phyloP scores from a whole-genome alignment of 1,284 basidiomycete genomes.

The Sporisorium graminicola region DNA sequence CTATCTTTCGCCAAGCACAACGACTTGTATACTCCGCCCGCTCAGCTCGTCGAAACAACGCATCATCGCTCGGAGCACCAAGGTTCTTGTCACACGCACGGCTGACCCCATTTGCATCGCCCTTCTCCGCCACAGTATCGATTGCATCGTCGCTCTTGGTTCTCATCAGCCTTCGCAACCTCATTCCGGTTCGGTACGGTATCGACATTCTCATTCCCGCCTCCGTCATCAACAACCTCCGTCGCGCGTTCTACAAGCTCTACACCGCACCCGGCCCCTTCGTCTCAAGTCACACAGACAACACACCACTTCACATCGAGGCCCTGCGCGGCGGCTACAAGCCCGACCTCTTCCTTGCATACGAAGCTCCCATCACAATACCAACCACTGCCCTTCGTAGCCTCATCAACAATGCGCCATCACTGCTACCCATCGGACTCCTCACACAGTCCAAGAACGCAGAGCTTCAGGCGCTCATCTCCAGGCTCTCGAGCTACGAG shows the following conservation, averaged over 20 bases:
- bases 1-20: slow-evolving; percentile 31
- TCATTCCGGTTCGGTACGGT: slow-evolving; percentile 34
- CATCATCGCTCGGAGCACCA: slow-evolving; percentile 10
- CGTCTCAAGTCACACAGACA: not conserved
- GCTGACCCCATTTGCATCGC: slow-evolving; percentile 33
- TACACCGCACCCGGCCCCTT: slow-evolving; percentile 20
- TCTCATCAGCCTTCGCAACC: slow-evolving; percentile 34
- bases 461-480: slow-evolving; percentile 43
- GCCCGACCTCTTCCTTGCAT: slow-evolving; percentile 44
- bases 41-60: slow-evolving; percentile 1
- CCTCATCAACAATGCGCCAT: slow-evolving; percentile 31
- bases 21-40: slow-evolving; percentile 11
- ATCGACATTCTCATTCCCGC: slow-evolving; percentile 38
- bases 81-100: slow-evolving; percentile 19
- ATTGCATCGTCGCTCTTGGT: slow-evolving; percentile 12
- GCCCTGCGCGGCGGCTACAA: slow-evolving; percentile 36
- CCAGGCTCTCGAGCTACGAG: slow-evolving; percentile 50
- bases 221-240: slow-evolving; percentile 14
- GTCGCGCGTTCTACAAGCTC: slow-evolving; percentile 13
- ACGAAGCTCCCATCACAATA: slow-evolving; percentile 40
- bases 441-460: slow-evolving; percentile 14
- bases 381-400: slow-evolving; percentile 37
- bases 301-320: slow-evolving; percentile 27
- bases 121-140: slow-evolving; percentile 28
- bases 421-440: slow-evolving; percentile 24